Conservation (phyloP, 208 protist species). For the Sergeia podlipaevii region DNA sequence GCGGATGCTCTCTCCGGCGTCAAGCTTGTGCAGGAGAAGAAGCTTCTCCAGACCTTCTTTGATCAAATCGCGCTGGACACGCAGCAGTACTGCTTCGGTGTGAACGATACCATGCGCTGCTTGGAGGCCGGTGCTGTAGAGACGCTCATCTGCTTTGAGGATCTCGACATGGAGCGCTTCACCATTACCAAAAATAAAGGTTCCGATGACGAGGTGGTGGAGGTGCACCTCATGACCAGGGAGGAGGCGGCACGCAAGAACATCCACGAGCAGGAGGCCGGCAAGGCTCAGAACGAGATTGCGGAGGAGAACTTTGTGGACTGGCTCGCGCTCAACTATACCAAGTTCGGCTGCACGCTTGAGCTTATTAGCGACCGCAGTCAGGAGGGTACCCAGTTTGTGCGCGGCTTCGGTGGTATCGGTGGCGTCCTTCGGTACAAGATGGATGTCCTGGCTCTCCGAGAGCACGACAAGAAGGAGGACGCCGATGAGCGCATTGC, state of each 20-base stretch:
- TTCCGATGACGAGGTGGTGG: slow-evolving; percentile 59
- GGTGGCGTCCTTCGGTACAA: slow-evolving; percentile 93
- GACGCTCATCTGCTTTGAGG: slow-evolving; percentile 99
- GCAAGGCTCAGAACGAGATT: slow-evolving; percentile 89
- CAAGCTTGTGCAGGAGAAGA: slow-evolving; percentile 99
- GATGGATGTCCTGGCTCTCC: slow-evolving; percentile 86
- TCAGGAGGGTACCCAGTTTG: slow-evolving; percentile 98
- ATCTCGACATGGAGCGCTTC: slow-evolving; percentile 93
- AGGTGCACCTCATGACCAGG: slow-evolving; percentile 66
- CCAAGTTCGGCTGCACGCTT: slow-evolving; percentile 96
- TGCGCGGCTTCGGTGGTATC: slow-evolving; percentile 97
- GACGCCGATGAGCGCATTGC: slow-evolving; percentile 57
- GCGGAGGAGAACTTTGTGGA: slow-evolving; percentile 95
- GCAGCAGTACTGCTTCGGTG: slow-evolving; percentile 99
- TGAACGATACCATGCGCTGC: slow-evolving; percentile 96
- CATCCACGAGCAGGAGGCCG: slow-evolving; percentile 77
- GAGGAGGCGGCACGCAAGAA: slow-evolving; percentile 74
- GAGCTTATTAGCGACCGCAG: slow-evolving; percentile 94
- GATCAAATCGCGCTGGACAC: slow-evolving; percentile 98
- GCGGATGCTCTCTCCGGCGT: slow-evolving; percentile 96
- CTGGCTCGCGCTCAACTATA: slow-evolving; percentile 99
- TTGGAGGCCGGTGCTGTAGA: slow-evolving; percentile 98
- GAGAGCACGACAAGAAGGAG: slow-evolving; percentile 80
- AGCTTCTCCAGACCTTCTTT: slow-evolving; percentile 98
- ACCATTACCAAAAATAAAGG: slow-evolving; percentile 81